Evolutionary conservation across 2,329 filamentous ascomycete genomes (phyloP), one percentile per base, ranked within the genome.

Genomic region (Furcasterigmium sp.): DNA sequence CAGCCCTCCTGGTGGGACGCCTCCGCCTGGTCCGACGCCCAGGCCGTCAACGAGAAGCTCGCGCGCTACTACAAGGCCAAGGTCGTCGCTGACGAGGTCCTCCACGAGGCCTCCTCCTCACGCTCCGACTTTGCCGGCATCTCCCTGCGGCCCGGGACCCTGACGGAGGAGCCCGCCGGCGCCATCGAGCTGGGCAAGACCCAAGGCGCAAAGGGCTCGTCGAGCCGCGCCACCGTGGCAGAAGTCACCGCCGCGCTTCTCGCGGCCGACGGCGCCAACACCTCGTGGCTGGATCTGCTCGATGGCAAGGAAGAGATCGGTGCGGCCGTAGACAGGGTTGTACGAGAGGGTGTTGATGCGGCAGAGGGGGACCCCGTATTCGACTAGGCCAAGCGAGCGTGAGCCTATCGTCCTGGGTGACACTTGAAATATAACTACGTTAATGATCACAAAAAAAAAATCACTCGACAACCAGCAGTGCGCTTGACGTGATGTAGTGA

Each of bases 141-240:
- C 52, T 61, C 67, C 54, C 63, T 84, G 39, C 71, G 79, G 1
- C 78, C 79, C 0, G 76, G 71, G 2, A 50, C 51, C 1, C 58
- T 82, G 51, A 73, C 67, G 5, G 61, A 73, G 34, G 71, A 75
- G 25, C 64, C 71, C 2, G 78, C 63, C 1, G 70, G 69, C 8
- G 63, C 62, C 38, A 64, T 78, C 8, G 61, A 62, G 52, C 57
- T 78, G 5, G 75, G 75, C 26, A 72, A 67, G 59, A 70, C 65
- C 3, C 55, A 56, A n/a, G 48, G 48, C 3, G 49, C 62, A 8
- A 53, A 49, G 28, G 71, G 70, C 11, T 58, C 55, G 1, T 70
- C 76, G 37, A 75, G 73, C 45, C 69, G 83, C 7, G 77, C 73
- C 42, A 72, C 76, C 52, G 82, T 86, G 9, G 84, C 83, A 7